Evolutionary conservation across 2,329 filamentous ascomycete species (phyloP).

Genomic region (Pseudocercospora cruenta): DNA sequence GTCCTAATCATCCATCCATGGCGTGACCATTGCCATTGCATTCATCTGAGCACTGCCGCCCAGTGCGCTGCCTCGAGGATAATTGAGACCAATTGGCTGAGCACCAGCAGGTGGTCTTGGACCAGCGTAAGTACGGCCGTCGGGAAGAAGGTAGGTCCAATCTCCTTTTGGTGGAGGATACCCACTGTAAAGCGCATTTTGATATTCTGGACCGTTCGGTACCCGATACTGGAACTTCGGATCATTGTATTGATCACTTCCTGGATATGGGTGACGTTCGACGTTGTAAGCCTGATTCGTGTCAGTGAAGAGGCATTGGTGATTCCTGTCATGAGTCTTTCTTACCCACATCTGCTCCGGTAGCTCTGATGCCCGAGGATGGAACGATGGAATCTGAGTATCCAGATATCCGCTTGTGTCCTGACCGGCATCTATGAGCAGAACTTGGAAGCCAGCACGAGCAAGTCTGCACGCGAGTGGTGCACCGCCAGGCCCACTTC

Average conservation of each 20-base stretch:
- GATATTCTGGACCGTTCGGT: constrained; percentile 10
- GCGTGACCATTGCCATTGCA: constrained; percentile 61
- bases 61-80: constrained; percentile 59
- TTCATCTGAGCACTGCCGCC: constrained; percentile 65
- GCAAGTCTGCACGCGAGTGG: constrained; percentile 63
- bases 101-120: constrained; percentile 44
- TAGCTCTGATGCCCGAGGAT: constrained; percentile 17
- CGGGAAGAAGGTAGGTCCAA: constrained; percentile 45
- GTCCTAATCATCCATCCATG: constrained; percentile 62
- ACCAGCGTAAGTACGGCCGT: constrained; percentile 57
- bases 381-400: constrained; percentile 30
- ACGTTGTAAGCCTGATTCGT: neutral
- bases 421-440: constrained; percentile 64
- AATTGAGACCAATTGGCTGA: constrained; percentile 45
- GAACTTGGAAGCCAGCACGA: constrained; percentile 59
- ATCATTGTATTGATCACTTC: constrained; percentile 3
- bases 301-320: neutral
- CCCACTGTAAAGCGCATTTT: constrained; percentile 9
- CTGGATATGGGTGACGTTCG: neutral
- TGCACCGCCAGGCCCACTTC: constrained; percentile 62
- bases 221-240: constrained; percentile 11
- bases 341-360: constrained; percentile 17
- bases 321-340: neutral
- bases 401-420: constrained; percentile 57
- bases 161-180: constrained; percentile 8